phyloP scores from a whole-genome alignment of 768 basidiomycete genomes.

The Xerocomellus intermedius region DNA sequence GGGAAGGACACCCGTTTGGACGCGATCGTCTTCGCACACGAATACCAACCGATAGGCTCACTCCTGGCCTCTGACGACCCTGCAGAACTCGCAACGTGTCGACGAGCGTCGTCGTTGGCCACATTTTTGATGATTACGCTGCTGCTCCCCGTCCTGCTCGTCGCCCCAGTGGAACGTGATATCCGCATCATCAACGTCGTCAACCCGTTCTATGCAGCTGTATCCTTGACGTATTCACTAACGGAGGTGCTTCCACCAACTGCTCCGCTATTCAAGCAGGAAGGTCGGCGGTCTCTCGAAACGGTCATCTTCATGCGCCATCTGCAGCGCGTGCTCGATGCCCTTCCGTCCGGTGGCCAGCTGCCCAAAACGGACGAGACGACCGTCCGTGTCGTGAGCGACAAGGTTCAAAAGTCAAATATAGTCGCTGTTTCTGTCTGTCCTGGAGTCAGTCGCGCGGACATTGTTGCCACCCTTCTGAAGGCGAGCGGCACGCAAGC shows the following conservation, averaged over 20 bases:
- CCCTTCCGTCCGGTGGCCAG: conserved; percentile 64
- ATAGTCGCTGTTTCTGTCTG: conserved; percentile 72
- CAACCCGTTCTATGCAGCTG: conserved; percentile 89
- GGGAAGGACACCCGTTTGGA: conserved; percentile 71
- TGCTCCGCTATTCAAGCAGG: conserved; percentile 44
- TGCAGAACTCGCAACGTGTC: conserved; percentile 32
- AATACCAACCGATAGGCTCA: conserved; percentile 64
- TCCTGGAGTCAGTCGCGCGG: conserved; percentile 72
- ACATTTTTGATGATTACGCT: conserved; percentile 79
- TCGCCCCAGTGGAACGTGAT: conserved; percentile 83
- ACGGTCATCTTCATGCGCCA: conserved; percentile 67
- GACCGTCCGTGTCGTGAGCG: conserved; percentile 37
- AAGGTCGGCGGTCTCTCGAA: conserved; percentile 66
- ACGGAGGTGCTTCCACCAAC: conserved; percentile 29
- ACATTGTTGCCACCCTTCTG: conserved; percentile 55
- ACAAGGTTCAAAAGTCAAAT: conserved; percentile 59
- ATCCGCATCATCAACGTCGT: conserved; percentile 86
- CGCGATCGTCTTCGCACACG: conserved; percentile 75
- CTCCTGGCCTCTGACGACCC: conserved; percentile 34
- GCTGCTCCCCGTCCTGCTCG: conserved; percentile 75
- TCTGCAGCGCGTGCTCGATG: conserved; percentile 81
- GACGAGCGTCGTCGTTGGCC: conserved; percentile 56
- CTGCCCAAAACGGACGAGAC: conserved; percentile 40
- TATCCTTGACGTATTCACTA: conserved; percentile 44
- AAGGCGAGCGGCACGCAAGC: conserved; percentile 27